These are phyloP conservation scores for Nicotiana tabacum DNA, from an alignment of 257 asterid genomes.

Conservation along the genomic window DNA sequence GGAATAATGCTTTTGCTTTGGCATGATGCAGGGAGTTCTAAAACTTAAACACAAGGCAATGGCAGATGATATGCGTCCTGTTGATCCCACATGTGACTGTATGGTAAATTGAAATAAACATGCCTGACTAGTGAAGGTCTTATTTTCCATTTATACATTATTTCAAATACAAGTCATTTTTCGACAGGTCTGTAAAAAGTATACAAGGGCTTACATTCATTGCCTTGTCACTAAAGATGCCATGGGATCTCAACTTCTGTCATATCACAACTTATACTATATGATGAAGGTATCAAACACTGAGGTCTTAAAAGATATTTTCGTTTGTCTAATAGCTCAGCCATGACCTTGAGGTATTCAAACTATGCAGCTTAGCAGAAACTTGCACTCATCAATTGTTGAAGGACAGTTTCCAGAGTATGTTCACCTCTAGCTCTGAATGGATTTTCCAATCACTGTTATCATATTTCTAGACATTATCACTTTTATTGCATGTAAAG, in stretches of 20 bases:
- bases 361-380: conserved; percentile 82
- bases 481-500: not conserved
- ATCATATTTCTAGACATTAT: not conserved
- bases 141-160: not conserved
- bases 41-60: conserved; percentile 78
- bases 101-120: conserved; percentile 45
- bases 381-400: conserved; percentile 74
- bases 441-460: not conserved
- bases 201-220: conserved; percentile 89
- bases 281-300: conserved; percentile 70
- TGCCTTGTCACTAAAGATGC: conserved; percentile 96
- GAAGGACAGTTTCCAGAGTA: conserved; percentile 84
- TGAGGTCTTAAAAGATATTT: not conserved
- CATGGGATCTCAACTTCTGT: conserved; percentile 94
- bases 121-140: not conserved
- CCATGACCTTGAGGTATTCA: conserved; percentile 17
- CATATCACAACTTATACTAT: conserved; percentile 83
- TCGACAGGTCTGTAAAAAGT: conserved; percentile 77
- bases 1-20: not conserved
- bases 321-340: not conserved
- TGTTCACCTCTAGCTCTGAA: conserved; percentile 16
- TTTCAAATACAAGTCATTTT: not conserved
- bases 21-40: conserved; percentile 70
- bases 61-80: conserved; percentile 77
- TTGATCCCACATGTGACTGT: conserved; percentile 79